Evolutionary conservation across 192 early-diverging fungal genomes (phyloP), one percentile per base, ranked within the genome.

Genomic region (Podila verticillata): DNA sequence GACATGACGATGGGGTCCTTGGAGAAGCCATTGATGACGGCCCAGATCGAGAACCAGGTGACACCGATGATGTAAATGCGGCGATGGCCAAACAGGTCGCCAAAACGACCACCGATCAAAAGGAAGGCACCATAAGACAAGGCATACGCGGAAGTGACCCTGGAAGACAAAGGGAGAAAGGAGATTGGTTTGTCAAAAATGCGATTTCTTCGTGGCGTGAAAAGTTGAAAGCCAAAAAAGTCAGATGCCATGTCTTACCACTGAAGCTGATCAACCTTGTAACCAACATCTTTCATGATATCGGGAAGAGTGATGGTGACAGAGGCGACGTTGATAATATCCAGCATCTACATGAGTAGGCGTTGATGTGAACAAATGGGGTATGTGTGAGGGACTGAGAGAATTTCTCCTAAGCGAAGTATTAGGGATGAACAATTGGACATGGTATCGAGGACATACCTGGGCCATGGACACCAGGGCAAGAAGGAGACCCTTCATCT

Each of bases 401-500:
- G 17, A 57, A 15, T 5, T 17, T 58, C 39, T 1, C 13, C 9
- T 56, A 10, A 2, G 7, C 15, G 35, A n/a, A 36, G 19, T 22
- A 22, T 48, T 63, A 36, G 26, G 26, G 26, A 63, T 63, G 22
- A 39, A 2, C 32, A 63, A 44, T 36, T 12, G 19, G 26, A 19
- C 31, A 19, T 2, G 58, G 17, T 7, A 31, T 26, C 5, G 30
- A 28, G 6, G 39, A 9, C 30, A n/a, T 22, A 61, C 66, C 57
- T 77, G 74, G 22, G 74, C 74, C 77, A 80, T 72, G 4, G 77
- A 72, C 5, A 80, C 57, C 20, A 80, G 29, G 7, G 65, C 66
- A 1, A 80, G 56, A 44, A 80, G 36, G 17, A 72, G 66, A 6
- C 59, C 61, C 57, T 72, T 80, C 31, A 36, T 68, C 70, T 80